Evolutionary conservation across 2,329 filamentous ascomycete species (phyloP), one percentile per base, ranked within the genome.

Genomic region (Exophiala viscosa): DNA sequence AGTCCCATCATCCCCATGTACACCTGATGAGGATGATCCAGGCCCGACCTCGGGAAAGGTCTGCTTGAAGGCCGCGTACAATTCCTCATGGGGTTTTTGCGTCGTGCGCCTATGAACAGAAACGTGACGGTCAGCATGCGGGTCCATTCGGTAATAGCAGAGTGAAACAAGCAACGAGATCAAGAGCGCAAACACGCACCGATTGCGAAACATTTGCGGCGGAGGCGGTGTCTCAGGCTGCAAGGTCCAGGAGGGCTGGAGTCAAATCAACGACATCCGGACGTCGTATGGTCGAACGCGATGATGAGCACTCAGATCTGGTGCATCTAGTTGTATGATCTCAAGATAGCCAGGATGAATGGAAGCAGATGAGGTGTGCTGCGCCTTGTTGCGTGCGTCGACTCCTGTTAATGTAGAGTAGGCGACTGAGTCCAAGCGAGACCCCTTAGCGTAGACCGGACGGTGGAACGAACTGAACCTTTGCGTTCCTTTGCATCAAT

Each of bases 1-100:
- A 59, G 73, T 65, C 65, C 73, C 65, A 61, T 69, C 63, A 62
- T 75, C 64, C 62, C 73, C 65, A 62, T 68, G 64, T 61, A 74
- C 64, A 64, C 78, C 70, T 48, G 77, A 65, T 61, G 72, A 64
- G 51, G 75, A 75, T 31, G 54, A 50, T 53, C 78, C 76, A 48
- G 80, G 74, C 51, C 79, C 75, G 57, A 95, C 76, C 64, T 91
- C 83, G 42, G 89, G 87, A 66, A 95, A 96, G 62, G 83, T 85
- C 65, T 88, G 83, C 69, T 88, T 88, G 74, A 96, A 96, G 69
- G 83, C 85, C 71, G 84, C 84, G 69, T 93, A 84, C 66, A 96
- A 80, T 65, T 91, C 88, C 67, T 91, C 87, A 69, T 83, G 85
- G 50, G 90, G 90, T 76, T 95, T 95, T 71, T 90, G 88, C 50